Evolutionary conservation across 495 filamentous ascomycete genomes (phyloP).

Genomic region (Aspergillus ellipticus): DNA sequence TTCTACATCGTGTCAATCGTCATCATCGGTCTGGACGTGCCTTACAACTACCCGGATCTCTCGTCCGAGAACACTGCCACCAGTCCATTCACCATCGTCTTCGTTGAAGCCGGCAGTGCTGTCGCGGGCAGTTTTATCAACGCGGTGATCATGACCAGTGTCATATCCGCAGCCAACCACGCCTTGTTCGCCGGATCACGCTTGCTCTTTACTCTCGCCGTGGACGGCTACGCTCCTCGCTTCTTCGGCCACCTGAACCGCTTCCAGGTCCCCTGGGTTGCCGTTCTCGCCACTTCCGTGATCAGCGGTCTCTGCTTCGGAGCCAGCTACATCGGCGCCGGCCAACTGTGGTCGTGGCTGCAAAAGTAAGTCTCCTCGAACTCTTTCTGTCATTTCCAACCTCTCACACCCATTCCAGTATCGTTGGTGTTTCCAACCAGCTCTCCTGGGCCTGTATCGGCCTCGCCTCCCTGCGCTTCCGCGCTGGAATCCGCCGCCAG

Average conservation of each 20-base stretch:
- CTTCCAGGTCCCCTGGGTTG: constrained; percentile 57
- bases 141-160: constrained; percentile 53
- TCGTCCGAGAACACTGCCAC: constrained; percentile 35
- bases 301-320: constrained; percentile 59
- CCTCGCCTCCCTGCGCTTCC: constrained; percentile 57
- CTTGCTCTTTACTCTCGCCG: constrained; percentile 47
- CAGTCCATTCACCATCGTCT: constrained; percentile 54
- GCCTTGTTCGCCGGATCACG: constrained; percentile 53
- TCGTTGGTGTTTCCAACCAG: constrained; percentile 63
- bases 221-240: constrained; percentile 43
- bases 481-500: constrained; percentile 48
- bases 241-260: constrained; percentile 50
- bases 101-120: constrained; percentile 44
- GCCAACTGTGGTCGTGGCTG: constrained; percentile 55
- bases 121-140: constrained; percentile 54
- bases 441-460: constrained; percentile 59
- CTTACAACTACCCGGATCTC: constrained; percentile 48
- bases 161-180: constrained; percentile 51
- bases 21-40: constrained; percentile 50
- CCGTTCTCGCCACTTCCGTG: constrained; percentile 51
- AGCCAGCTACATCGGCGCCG: constrained; percentile 58
- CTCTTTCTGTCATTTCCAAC: too few species aligned
- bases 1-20: constrained; percentile 51
- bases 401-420: constrained; percentile 20
- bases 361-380: constrained; percentile 42